phyloP scores from a whole-genome alignment of 345 rosid species.

The Acer campestre region DNA sequence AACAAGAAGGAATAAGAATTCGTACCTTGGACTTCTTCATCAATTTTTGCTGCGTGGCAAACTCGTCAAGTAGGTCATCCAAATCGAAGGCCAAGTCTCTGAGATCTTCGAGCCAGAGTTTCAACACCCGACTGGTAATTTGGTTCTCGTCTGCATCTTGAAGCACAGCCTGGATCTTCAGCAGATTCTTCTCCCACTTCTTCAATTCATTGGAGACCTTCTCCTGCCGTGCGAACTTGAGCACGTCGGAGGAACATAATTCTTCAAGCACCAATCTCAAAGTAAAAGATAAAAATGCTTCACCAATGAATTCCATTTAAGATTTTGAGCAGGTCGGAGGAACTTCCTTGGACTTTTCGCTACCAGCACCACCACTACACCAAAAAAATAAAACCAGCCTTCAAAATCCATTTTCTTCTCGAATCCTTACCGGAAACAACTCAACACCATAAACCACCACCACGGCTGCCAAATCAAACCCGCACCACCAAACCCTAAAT shows the following conservation, averaged over 20 bases:
- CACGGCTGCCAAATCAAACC: too few species aligned
- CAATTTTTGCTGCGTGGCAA: conserved; percentile 31
- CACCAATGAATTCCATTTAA: background rate
- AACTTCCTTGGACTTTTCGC: too few species aligned
- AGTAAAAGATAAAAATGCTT: background rate
- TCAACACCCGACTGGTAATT: conserved; percentile 20
- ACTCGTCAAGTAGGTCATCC: conserved; percentile 36
- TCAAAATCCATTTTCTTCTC: too few species aligned
- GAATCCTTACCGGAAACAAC: too few species aligned
- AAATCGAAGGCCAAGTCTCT: conserved; percentile 38
- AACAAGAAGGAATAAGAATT: too few species aligned
- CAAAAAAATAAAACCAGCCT: too few species aligned
- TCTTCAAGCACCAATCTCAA: background rate
- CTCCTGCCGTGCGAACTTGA: background rate
- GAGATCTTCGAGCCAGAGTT: conserved; percentile 38
- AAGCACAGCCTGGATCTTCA: conserved; percentile 26
- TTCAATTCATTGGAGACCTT: background rate
- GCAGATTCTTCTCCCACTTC: background rate
- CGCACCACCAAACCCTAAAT: too few species aligned
- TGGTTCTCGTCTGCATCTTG: conserved; percentile 46
- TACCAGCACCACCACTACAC: too few species aligned
- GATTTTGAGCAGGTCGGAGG: too few species aligned
- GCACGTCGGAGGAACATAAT: background rate
- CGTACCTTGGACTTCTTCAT: conserved; percentile 22
- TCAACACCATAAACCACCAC: too few species aligned